Base-by-base conservation (phyloP, 2,329 filamentous ascomycete species). In the Colletotrichum simmondsii region DNA sequence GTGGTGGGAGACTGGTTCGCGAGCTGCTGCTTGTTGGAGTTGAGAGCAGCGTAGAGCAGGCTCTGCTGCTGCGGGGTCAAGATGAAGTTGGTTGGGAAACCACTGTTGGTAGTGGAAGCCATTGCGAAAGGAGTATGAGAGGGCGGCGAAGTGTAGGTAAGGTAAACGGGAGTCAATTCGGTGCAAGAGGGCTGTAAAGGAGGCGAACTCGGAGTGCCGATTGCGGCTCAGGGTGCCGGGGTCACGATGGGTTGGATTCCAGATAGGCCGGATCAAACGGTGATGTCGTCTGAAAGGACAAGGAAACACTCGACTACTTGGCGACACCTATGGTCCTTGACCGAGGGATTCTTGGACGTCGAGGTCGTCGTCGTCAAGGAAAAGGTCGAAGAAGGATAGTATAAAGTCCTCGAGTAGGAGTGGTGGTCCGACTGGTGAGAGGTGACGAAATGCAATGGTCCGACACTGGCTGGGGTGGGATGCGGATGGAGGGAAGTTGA, bases 61-160 rank as follows among this genome's bases (percentile, higher is more conserved):
- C 90, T 91, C 85, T 95, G 93, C 82, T 96, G 93, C 79, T 93
- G 90, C 75, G 92, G 91, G 73, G 92, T 94, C 76, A 95, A 88
- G 79, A 92, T 91, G 81, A 94, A 92, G 79, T 89, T 88, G 75
- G 84, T 83, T 74, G 85, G 83, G 75, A 87, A 77, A 75, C 80
- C 84, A 72, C 81, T 80, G 72, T 80, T 77, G 46, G 85, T 83
- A 68, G 87, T 85, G 77, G 87, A 88, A 74, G 88, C 83, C 89
- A 91, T 91, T 68, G 77, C 77, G 78, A 77, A 68, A 66, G 67
- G 60, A 60, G 68, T 68, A 30, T 16, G 26, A 54, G 22, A 58
- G 35, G 60, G 24, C 32, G 62, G 66, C 64, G 46, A 68, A 53
- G 35, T 65, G 59, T 56, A 60, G 68, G 65, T 42, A 61, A 54